Base-by-base conservation (phyloP, 2,329 filamentous ascomycete species). In the Neonectria magnoliae region DNA sequence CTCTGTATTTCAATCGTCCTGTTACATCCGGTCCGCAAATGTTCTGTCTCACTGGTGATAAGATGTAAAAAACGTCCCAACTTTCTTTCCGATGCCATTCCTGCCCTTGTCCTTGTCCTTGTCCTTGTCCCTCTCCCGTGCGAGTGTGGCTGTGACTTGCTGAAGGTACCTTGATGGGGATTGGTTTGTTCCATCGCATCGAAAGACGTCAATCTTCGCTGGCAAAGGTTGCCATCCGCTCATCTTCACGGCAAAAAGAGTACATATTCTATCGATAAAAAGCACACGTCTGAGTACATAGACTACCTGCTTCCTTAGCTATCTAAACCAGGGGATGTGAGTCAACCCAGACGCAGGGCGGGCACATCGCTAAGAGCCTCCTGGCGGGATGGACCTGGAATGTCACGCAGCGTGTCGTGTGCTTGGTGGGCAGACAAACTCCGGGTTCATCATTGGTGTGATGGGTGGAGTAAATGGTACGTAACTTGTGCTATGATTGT, bases 401-500 rank as follows among this genome's bases (percentile, higher is more conserved):
- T 54, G 57, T 59, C 57, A 54, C 57, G 54, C 50, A 53, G 67
- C 41, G 27, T 62, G 62, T 71, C 67, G 64, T 65, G 67, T 70
- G 68, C 36, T 64, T 7, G 36, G 66, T 56, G 10, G 52, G 60
- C 62, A 57, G 45, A 70, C 71, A 73, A 70, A 71, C 67, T n/a
- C 36, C 44, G 54, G 29, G 45, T 38, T 42, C 56, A 44, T 29
- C 31, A 70, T 73, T 73, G 25, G 1, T 25, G 25, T 25, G 25
- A 5, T 20, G 20, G 38, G 56, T 58, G 56, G 45, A 51, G 56
- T 22, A 48, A 14, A 57, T 50, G 60, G 61, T 45, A 53, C 25
- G n/a, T n/a, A 25, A 25, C 25, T 25, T 25, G 25, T 25, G 25
- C 25, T 25, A 5, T 25, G 22, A 5, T 25, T 5, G 22, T 25